phyloP scores from a whole-genome alignment of 768 basidiomycete genomes.

The Boletus subcaerulescens region DNA sequence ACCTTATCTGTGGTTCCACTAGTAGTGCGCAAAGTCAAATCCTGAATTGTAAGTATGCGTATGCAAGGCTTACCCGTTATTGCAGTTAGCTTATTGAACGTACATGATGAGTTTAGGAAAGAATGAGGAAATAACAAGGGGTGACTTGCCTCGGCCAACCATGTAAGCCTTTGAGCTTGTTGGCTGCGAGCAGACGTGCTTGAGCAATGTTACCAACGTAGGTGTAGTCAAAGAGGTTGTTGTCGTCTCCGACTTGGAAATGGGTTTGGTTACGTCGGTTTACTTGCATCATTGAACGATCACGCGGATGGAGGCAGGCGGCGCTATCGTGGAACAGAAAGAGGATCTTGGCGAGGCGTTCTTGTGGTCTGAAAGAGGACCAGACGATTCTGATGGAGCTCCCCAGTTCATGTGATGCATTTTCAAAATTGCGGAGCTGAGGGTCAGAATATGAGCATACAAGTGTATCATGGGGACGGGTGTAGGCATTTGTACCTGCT shows the following conservation, averaged over 20 bases:
- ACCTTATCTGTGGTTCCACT: conserved; percentile 25
- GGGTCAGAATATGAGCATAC: not conserved
- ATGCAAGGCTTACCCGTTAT: conserved; percentile 22
- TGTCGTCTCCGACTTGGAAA: too few relatives aligned
- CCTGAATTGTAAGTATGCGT: not conserved
- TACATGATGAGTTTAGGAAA: not conserved
- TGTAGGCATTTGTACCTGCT: conserved; percentile 33
- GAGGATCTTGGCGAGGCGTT: conserved; percentile 46
- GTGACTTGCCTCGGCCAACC: conserved; percentile 18
- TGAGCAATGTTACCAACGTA: too few relatives aligned
- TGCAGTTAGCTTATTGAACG: conserved; percentile 23
- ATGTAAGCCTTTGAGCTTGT: too few relatives aligned
- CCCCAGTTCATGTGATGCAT: conserved; percentile 51
- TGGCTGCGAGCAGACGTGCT: too few relatives aligned
- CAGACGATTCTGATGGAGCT: conserved; percentile 54
- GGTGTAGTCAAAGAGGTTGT: too few relatives aligned
- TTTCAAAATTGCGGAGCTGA: conserved; percentile 51
- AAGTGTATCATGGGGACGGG: not conserved
- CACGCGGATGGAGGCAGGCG: conserved; percentile 46
- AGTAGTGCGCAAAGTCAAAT: not conserved
- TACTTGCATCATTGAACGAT: too few relatives aligned
- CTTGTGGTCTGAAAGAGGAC: conserved; percentile 47
- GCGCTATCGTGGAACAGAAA: conserved; percentile 54
- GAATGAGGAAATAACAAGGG: not conserved
- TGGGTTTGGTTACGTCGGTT: too few relatives aligned